A percentile compares a stretch with the other conserved stretches of the same genome.
phyloP scores from a whole-genome alignment of 441 rosid genomes.

The Erysimum cheiri region DNA sequence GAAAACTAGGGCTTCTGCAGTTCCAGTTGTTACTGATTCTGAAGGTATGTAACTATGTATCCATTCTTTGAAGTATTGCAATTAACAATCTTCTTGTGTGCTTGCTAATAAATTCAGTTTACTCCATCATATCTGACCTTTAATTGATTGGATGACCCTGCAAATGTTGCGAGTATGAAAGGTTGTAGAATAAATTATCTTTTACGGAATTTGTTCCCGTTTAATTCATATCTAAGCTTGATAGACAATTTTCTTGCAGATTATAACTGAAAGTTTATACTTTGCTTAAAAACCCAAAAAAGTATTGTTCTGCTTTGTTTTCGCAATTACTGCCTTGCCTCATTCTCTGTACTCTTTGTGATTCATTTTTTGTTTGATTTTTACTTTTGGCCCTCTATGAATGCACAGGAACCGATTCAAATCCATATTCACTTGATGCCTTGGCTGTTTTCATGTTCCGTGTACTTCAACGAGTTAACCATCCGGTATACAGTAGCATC shows the following conservation, averaged over 20 bases:
- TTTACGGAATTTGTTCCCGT: constrained; percentile 12
- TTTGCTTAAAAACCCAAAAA: not conserved
- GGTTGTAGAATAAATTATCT: constrained; percentile 9
- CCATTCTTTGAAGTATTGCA: constrained; percentile 20
- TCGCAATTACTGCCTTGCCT: constrained; percentile 11
- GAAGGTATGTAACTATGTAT: constrained; percentile 65
- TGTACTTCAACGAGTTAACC: constrained; percentile 90
- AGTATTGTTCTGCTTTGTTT: constrained; percentile 11
- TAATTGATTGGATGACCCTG: constrained; percentile 7
- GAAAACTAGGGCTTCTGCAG: constrained; percentile 75
- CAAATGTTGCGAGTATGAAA: constrained; percentile 6
- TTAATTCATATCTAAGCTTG: constrained; percentile 15
- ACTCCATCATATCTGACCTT: constrained; percentile 1
- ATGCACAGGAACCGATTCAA: constrained; percentile 75
- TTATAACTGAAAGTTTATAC: not conserved
- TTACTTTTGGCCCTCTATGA: constrained; percentile 23
- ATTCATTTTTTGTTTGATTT: not conserved
- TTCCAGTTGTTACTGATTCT: constrained; percentile 90
- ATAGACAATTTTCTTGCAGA: constrained; percentile 1
- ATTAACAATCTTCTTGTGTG: not conserved
- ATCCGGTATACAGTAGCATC: constrained; percentile 65
- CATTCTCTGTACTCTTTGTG: constrained; percentile 15
- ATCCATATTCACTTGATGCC: constrained; percentile 95
- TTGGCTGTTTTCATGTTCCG: constrained; percentile 87
- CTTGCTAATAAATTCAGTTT: constrained; percentile 6